Percentiles rank a stretch among this genome's conserved stretches.
Evolutionary conservation across 495 filamentous ascomycete species (phyloP).

Genomic region (Neurospora pannonica): DNA sequence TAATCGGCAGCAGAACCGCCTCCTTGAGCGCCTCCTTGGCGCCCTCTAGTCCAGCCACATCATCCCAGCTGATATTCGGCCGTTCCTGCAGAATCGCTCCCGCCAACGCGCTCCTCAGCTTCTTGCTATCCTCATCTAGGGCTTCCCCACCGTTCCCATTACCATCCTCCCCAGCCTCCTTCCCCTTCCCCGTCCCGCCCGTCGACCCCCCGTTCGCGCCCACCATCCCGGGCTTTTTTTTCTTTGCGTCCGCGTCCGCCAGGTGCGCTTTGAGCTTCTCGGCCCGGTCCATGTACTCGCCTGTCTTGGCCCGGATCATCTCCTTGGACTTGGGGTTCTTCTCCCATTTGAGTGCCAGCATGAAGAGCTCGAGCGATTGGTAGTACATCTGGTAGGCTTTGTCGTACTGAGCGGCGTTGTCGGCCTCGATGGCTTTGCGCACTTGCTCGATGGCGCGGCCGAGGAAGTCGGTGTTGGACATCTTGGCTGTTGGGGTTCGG

Average conservation of each 20-base stretch:
- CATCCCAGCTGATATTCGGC: slow-evolving; percentile 94
- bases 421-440: slow-evolving; percentile 92
- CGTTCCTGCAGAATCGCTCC: slow-evolving; percentile 92
- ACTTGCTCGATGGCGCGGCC: slow-evolving; percentile 91
- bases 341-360: slow-evolving; percentile 96
- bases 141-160: slow-evolving; percentile 48
- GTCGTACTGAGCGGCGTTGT: slow-evolving; percentile 93
- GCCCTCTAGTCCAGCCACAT: slow-evolving; percentile 90
- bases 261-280: slow-evolving; percentile 94
- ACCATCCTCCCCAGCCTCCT: slow-evolving; percentile 35
- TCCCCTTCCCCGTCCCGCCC: slow-evolving; percentile 49
- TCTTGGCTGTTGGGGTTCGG: slow-evolving; percentile 24
- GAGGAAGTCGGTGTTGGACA: slow-evolving; percentile 97
- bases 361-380: slow-evolving; percentile 85
- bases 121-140: slow-evolving; percentile 86
- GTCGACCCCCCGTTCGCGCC: slow-evolving; percentile 77
- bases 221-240: slow-evolving; percentile 64
- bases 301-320: slow-evolving; percentile 87
- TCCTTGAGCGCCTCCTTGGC: slow-evolving; percentile 98
- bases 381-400: slow-evolving; percentile 95
- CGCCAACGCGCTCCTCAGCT: slow-evolving; percentile 78
- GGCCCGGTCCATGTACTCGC: slow-evolving; percentile 95
- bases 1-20: slow-evolving; percentile 93
- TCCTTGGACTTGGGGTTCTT: slow-evolving; percentile 94
- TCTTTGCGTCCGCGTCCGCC: slow-evolving; percentile 62